phyloP scores from a whole-genome alignment of 208 protist genomes.

The Angomonas desouzai region DNA sequence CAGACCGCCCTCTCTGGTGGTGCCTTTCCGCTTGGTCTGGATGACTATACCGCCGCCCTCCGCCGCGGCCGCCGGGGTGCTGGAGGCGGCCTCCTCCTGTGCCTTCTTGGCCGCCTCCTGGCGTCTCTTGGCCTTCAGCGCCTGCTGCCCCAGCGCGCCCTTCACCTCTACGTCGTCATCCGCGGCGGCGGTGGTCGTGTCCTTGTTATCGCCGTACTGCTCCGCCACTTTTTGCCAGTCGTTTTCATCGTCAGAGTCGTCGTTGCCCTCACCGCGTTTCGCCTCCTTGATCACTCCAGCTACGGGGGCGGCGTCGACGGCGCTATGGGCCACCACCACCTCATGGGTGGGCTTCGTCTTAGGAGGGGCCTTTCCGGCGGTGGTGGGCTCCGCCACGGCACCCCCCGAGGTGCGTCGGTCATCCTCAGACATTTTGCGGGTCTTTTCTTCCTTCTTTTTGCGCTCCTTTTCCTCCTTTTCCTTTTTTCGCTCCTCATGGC shows the following conservation, averaged over 20 bases:
- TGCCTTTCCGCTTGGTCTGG: constrained; percentile 34
- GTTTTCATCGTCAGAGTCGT: constrained; percentile 34
- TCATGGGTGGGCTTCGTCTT: constrained; percentile 73
- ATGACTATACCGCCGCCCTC: constrained; percentile 70
- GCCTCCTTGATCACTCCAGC: constrained; percentile 62
- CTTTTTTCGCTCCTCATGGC: constrained; percentile 50
- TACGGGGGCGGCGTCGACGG: constrained; percentile 28
- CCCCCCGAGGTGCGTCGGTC: constrained; percentile 5
- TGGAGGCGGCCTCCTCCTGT: constrained; percentile 18
- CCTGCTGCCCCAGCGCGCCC: constrained; percentile 80
- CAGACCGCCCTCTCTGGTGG: constrained; percentile 22
- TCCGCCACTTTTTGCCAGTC: constrained; percentile 83
- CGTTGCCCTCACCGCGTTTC: constrained; percentile 23
- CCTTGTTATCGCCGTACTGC: constrained; percentile 46
- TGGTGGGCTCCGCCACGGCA: constrained; percentile 18
- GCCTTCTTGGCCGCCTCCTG: constrained; percentile 54
- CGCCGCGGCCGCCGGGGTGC: constrained; percentile 10
- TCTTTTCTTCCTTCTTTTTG: constrained; percentile 19
- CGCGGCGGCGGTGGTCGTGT: constrained; percentile 23
- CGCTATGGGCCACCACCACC: constrained; percentile 44
- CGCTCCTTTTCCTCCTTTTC: constrained; percentile 33
- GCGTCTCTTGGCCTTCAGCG: constrained; percentile 73
- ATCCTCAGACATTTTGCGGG: constrained; percentile 1
- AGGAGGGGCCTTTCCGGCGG: constrained; percentile 70
- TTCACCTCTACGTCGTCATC: constrained; percentile 56